phyloP scores from a whole-genome alignment of 148 eudicot genomes.

The Cornus controversa region DNA sequence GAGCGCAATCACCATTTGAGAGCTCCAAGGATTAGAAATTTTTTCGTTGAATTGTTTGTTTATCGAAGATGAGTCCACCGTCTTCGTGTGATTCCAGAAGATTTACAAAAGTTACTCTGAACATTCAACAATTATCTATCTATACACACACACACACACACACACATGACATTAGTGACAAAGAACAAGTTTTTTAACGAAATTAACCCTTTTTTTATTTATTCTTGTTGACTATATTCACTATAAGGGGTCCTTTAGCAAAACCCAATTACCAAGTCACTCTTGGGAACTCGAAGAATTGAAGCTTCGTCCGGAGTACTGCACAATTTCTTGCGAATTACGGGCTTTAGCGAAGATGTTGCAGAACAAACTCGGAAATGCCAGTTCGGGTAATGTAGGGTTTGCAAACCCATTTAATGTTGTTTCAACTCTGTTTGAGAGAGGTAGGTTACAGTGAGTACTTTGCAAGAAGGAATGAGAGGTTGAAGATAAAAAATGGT shows the following conservation, averaged over 20 bases:
- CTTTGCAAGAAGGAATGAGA: slow-evolving; percentile 64
- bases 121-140: no score
- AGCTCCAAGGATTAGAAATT: no score
- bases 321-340: slow-evolving; percentile 44
- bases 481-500: slow-evolving; percentile 50
- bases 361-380: slow-evolving; percentile 28
- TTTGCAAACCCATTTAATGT: background rate
- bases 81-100: no score
- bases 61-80: no score
- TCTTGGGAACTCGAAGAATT: slow-evolving; percentile 16
- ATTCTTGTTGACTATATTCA: background rate
- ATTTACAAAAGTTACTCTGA: no score
- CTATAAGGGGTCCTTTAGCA: slow-evolving; percentile 18
- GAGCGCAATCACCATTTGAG: no score
- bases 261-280: slow-evolving; percentile 36
- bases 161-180: no score
- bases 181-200: no score
- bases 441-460: slow-evolving; percentile 66
- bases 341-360: slow-evolving; percentile 48
- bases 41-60: no score
- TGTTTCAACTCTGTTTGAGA: slow-evolving; percentile 36
- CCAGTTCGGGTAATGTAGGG: background rate
- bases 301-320: slow-evolving; percentile 34
- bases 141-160: no score
- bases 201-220: no score